Percentiles rank a stretch among this genome's conserved stretches.
These are phyloP conservation scores for Thalassia testudinum DNA, from an alignment of 116 monocot genomes.

Conservation along the genomic window DNA sequence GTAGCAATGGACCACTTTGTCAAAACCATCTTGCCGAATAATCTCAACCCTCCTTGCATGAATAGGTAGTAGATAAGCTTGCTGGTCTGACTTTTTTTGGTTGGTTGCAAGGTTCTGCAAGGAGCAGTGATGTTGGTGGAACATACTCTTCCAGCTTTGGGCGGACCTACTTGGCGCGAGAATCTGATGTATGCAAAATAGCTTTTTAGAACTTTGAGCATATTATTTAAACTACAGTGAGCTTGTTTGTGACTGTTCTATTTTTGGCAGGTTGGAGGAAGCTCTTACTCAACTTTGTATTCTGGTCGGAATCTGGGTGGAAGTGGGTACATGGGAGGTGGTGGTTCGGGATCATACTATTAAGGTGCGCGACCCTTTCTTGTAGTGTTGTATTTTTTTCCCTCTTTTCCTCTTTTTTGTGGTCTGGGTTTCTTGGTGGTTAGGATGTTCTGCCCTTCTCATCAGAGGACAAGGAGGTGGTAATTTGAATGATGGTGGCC, in stretches of 20 bases:
- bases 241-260: not conserved
- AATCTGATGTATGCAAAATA: constrained; percentile 60
- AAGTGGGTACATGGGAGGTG: constrained; percentile 37
- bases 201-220: not conserved
- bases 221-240: no score
- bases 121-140: constrained; percentile 56
- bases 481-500: not conserved
- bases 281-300: constrained; percentile 81
- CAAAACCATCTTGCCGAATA: no score
- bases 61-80: no score
- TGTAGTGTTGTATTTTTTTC: not conserved
- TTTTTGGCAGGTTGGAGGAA: constrained; percentile 49
- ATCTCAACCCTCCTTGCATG: no score
- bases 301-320: constrained; percentile 61
- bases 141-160: constrained; percentile 62
- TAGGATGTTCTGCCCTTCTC: not conserved
- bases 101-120: constrained; percentile 43
- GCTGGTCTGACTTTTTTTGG: no score
- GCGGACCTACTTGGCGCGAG: constrained; percentile 46
- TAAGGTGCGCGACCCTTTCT: constrained; percentile 60
- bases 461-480: not conserved
- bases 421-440: not conserved
- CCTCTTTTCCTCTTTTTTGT: not conserved
- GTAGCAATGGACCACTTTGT: no score
- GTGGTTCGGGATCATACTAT: constrained; percentile 79